These are phyloP conservation scores for Sphaceloma murrayae DNA, from an alignment of 2,329 filamentous ascomycete species.

Conservation along the genomic window DNA sequence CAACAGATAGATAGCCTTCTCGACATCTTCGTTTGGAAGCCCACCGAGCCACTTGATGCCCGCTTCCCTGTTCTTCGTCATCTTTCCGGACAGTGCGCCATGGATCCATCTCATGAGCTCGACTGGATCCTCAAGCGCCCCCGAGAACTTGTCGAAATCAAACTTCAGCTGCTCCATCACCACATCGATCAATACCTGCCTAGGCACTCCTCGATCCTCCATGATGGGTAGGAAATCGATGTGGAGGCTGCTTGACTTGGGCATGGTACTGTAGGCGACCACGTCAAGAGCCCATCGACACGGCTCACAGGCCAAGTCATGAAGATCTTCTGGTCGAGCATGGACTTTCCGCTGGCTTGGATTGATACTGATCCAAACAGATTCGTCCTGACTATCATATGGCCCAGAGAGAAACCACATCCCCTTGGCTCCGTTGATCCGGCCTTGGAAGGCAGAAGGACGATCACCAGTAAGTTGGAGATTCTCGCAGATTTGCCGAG, in stretches of 20 bases:
- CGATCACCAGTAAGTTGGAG: constrained; percentile 44
- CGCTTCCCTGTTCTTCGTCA: constrained; percentile 27
- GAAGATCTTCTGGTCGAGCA: constrained; percentile 37
- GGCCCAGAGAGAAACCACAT: constrained; percentile 57
- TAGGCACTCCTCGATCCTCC: constrained; percentile 47
- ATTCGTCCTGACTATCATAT: constrained; percentile 34
- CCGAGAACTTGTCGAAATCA: constrained; percentile 45
- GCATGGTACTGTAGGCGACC: constrained; percentile 38
- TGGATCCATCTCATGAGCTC: constrained; percentile 48
- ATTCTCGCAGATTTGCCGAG: constrained; percentile 40
- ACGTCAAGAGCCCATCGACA: constrained; percentile 58
- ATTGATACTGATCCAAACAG: constrained; percentile 54
- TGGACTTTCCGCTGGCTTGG: constrained; percentile 61
- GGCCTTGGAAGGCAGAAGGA: constrained; percentile 58
- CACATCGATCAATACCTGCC: constrained; percentile 38
- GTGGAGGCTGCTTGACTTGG: constrained; percentile 51
- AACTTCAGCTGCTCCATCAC: constrained; percentile 42
- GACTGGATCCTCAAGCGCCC: constrained; percentile 42
- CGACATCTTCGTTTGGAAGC: constrained; percentile 42
- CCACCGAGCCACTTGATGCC: constrained; percentile 38
- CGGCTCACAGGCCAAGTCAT: constrained; percentile 34
- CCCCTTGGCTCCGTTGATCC: constrained; percentile 65
- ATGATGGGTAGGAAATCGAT: constrained; percentile 60
- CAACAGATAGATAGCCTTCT: constrained; percentile 47
- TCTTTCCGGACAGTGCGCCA: constrained; percentile 35